Evolutionary conservation across 768 basidiomycete species (phyloP), one percentile per base, ranked within the genome.

Genomic region (Trametes punicea): DNA sequence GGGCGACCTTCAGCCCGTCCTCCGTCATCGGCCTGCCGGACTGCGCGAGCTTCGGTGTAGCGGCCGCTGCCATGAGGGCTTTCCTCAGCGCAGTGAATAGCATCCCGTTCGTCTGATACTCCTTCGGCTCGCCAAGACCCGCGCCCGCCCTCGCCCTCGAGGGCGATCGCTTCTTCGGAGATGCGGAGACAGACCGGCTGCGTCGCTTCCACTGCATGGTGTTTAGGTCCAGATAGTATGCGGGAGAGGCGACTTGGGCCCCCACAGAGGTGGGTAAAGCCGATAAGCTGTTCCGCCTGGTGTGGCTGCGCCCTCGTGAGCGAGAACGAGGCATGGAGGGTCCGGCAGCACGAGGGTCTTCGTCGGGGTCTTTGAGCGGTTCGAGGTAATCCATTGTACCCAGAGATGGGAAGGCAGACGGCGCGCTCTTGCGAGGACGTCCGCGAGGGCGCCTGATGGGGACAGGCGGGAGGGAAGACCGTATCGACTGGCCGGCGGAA

Each of bases 121-220:
- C 51, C 16, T 7, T 49, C 15, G 46, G 26, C 18, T 36, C 13
- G 18, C 26, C 25, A 30, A 9, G 20, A 8, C 30, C 15, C 6
- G 13, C 27, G 13, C 20, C 20, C 1, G 41, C 26, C 10, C 25
- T 9, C 29, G 46, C 5, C n/a, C n/a, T n/a, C 18, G 15, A 27
- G 20, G 25, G 31, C 46, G n/a, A 13, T 23, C 49, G 42, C n/a
- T 50, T 49, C 47, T 25, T 15, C 0, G 56, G 56, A 7, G 56
- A 46, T 15, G 29, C 50, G 18, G 56, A 57, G 13, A 36, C 26
- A 2, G 50, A 38, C 9, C 29, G 56, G 11, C 34, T 21, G 20
- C 57, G 57, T 5, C 33, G 57, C 27, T 30, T 42, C 57, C 57
- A 59, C 26, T 44, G 33, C 46, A 59, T 26, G 10, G 57, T 59